phyloP scores from a whole-genome alignment of 2,329 filamentous ascomycete genomes.

The Aspergillus sp. region DNA sequence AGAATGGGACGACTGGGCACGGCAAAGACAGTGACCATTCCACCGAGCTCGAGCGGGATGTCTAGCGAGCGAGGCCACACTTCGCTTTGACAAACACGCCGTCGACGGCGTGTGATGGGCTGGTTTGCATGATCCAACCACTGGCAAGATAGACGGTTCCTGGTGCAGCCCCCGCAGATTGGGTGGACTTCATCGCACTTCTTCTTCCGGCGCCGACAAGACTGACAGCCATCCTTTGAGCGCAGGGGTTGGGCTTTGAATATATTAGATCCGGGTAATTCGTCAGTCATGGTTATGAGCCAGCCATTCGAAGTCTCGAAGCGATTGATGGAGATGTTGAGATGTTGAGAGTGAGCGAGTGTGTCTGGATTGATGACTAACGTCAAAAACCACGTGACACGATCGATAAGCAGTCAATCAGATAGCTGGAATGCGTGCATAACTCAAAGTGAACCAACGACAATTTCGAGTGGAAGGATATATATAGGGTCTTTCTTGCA shows the following conservation, averaged over 20 bases:
- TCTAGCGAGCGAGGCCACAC: neutral
- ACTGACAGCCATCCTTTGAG: neutral
- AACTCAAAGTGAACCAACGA: neutral
- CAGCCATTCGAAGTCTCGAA: neutral
- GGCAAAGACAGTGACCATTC: neutral
- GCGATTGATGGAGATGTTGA: neutral
- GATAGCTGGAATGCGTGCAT: neutral
- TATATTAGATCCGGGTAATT: neutral
- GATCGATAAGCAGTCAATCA: neutral
- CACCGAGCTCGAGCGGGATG: neutral
- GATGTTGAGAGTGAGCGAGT: neutral
- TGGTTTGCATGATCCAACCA: neutral
- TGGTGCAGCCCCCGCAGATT: neutral
- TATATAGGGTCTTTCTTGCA: neutral
- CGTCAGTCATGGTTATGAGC: neutral
- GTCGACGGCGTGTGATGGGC: neutral
- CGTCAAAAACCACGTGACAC: neutral
- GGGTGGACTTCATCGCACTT: conserved; percentile 6
- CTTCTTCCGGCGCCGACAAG: conserved; percentile 6
- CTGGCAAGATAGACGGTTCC: conserved; percentile 1
- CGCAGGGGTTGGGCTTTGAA: neutral
- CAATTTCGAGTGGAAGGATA: neutral
- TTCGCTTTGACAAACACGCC: neutral
- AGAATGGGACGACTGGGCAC: neutral
- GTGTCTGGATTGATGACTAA: neutral